A percentile compares a stretch with the other conserved stretches of the same genome.
These are phyloP conservation scores for Kwoniella heveanensis DNA, from an alignment of 768 basidiomycete genomes.

Conservation along the genomic window DNA sequence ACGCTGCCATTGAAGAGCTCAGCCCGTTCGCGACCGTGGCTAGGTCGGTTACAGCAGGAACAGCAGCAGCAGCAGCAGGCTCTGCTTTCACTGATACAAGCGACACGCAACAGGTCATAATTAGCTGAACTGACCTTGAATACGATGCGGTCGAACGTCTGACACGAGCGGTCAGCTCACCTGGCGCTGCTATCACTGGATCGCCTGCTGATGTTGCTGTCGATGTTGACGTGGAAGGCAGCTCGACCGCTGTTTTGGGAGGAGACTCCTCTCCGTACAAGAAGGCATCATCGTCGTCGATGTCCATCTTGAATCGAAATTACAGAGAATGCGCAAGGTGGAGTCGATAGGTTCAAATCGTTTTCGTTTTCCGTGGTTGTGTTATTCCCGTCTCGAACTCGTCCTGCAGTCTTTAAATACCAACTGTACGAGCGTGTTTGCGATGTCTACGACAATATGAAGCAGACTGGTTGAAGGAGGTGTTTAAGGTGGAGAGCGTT, in stretches of 20 bases:
- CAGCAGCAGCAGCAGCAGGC: neutral
- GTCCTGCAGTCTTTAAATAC: neutral
- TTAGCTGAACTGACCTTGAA: neutral
- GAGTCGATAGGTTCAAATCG: too few relatives aligned
- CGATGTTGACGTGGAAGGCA: constrained; percentile 57
- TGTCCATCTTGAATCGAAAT: constrained; percentile 29
- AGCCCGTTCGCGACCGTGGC: constrained; percentile 6
- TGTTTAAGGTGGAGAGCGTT: too few relatives aligned
- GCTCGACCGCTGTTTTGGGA: constrained; percentile 3
- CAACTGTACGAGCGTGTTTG: neutral
- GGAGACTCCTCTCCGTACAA: constrained; percentile 66
- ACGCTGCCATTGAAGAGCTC: constrained; percentile 37
- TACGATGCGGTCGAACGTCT: too few relatives aligned
- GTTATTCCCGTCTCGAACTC: too few relatives aligned
- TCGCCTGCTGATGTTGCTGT: neutral
- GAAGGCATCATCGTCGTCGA: constrained; percentile 78
- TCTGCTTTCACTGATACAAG: constrained; percentile 38
- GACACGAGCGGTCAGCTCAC: too few relatives aligned
- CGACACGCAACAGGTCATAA: constrained; percentile 59
- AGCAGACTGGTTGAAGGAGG: too few relatives aligned
- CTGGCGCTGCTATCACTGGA: neutral
- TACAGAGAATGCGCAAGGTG: neutral
- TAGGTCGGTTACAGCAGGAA: neutral
- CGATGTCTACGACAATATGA: too few relatives aligned
- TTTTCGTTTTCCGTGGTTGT: neutral